A percentile compares a stretch with the other conserved stretches of the same genome.
These are phyloP conservation scores for Malus sylvestris DNA, from an alignment of 306 rosid genomes.

Conservation along the genomic window DNA sequence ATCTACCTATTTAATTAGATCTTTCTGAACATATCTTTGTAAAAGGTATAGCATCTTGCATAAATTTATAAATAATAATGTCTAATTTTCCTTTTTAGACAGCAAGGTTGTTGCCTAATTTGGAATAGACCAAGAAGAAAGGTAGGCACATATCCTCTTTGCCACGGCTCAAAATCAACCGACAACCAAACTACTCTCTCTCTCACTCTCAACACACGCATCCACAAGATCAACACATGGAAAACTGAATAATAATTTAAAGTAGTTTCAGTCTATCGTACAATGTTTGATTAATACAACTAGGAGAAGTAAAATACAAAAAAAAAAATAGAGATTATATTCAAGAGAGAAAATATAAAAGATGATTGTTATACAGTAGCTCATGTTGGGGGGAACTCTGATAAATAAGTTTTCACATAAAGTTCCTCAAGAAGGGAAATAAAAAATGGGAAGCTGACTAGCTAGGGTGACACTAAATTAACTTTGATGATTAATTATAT, in stretches of 20 bases:
- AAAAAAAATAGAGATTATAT: not conserved
- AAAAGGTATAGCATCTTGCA: not conserved
- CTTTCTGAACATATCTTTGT: not conserved
- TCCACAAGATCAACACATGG: not conserved
- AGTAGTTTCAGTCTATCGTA: slow-evolving; percentile 14
- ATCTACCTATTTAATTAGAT: no score
- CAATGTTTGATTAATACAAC: slow-evolving; percentile 11
- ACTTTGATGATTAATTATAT: not conserved
- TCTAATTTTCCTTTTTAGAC: slow-evolving; percentile 37
- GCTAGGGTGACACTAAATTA: not conserved
- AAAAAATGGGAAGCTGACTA: slow-evolving; percentile 6
- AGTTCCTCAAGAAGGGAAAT: not conserved
- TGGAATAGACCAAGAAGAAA: slow-evolving; percentile 40
- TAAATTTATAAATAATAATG: not conserved
- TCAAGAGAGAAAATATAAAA: not conserved
- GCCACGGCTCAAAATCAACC: slow-evolving; percentile 38
- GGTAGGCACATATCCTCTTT: slow-evolving; percentile 33
- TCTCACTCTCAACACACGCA: not conserved
- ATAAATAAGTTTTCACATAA: not conserved
- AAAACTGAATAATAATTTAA: not conserved
- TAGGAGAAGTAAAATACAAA: not conserved
- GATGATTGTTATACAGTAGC: slow-evolving; percentile 6
- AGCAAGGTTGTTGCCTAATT: slow-evolving; percentile 36
- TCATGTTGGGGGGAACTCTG: not conserved
- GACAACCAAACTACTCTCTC: slow-evolving; percentile 28